A percentile compares a stretch with the other conserved stretches of the same genome.
Conservation (phyloP, 495 filamentous ascomycete genomes). For the Halenospora varia region DNA sequence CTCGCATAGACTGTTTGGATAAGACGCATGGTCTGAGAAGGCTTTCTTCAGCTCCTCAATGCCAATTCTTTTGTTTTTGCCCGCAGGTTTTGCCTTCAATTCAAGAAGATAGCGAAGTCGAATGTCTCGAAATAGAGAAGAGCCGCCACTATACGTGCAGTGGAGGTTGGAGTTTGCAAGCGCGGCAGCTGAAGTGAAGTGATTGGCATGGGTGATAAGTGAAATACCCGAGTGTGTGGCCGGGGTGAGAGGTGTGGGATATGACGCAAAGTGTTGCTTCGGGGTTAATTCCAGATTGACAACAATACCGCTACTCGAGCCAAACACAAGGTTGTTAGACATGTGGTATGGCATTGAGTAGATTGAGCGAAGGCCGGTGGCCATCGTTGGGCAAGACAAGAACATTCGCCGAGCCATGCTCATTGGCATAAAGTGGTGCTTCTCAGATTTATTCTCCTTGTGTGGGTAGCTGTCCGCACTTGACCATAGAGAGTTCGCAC, state of each 20-base stretch:
- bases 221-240: too few species aligned
- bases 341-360: slow-evolving; percentile 24
- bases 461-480: slow-evolving; percentile 23
- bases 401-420: slow-evolving; percentile 24
- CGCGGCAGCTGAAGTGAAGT: slow-evolving; percentile 14
- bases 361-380: slow-evolving; percentile 12
- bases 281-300: slow-evolving; percentile 22
- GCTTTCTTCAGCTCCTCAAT: slow-evolving; percentile 19
- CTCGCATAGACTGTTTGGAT: slow-evolving; percentile 24
- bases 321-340: slow-evolving; percentile 25
- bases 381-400: slow-evolving; percentile 19
- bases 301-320: slow-evolving; percentile 26
- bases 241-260: slow-evolving; percentile 13
- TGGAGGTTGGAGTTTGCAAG: slow-evolving; percentile 6
- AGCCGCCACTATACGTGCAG: slow-evolving; percentile 21
- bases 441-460: slow-evolving; percentile 9
- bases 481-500: slow-evolving; percentile 24
- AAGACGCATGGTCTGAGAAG: slow-evolving; percentile 27
- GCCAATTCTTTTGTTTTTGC: slow-evolving; percentile 4
- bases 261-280: slow-evolving; percentile 7
- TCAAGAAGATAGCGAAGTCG: too few species aligned
- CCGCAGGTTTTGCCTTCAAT: slow-evolving; percentile 3
- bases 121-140: slow-evolving; percentile 19
- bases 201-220: slow-evolving; percentile 22
- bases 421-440: slow-evolving; percentile 21